phyloP scores from a whole-genome alignment of 192 early-diverging fungal species.

The Mycoemilia scoparia region DNA sequence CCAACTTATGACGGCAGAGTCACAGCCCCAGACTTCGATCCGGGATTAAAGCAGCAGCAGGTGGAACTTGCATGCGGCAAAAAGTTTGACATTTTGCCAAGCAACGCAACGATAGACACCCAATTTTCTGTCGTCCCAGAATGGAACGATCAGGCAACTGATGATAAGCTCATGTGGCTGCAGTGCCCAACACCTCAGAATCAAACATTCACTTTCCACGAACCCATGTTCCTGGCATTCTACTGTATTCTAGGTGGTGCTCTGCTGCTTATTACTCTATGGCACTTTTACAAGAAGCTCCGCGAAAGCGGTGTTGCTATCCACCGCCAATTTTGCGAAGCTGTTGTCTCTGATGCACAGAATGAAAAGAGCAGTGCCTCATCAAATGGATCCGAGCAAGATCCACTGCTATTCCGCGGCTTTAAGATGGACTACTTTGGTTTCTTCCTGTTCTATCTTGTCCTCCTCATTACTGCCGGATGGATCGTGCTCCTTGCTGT shows the following conservation, averaged over 20 bases:
- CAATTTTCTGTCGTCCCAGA: slow-evolving; percentile 2
- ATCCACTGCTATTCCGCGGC: slow-evolving; percentile 36
- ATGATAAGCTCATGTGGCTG: slow-evolving; percentile 19
- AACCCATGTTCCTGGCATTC: slow-evolving; percentile 35
- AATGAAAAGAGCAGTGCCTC: slow-evolving; percentile 6
- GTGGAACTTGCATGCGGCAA: slow-evolving; percentile 9
- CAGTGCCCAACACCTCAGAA: slow-evolving; percentile 28
- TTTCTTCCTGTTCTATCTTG: slow-evolving; percentile 24
- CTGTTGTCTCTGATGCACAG: slow-evolving; percentile 2
- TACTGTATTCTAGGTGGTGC: slow-evolving; percentile 29
- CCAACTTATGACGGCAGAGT: slow-evolving; percentile 24
- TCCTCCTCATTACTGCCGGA: slow-evolving; percentile 32
- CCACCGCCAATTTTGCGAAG: slow-evolving; percentile 9
- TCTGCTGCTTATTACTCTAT: slow-evolving; percentile 22
- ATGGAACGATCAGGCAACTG: slow-evolving; percentile 7
- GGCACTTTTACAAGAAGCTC: slow-evolving; percentile 33
- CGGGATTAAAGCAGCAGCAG: slow-evolving; percentile 26
- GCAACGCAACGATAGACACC: slow-evolving; percentile 5
- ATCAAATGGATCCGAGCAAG: not conserved
- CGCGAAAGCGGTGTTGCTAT: slow-evolving; percentile 6
- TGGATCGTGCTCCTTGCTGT: slow-evolving; percentile 50
- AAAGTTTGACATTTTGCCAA: slow-evolving; percentile 8
- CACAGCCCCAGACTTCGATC: slow-evolving; percentile 24
- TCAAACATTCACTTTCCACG: slow-evolving; percentile 26
- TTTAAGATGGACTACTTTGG: slow-evolving; percentile 39